Conservation (phyloP, 78 protist genomes). For the Dictyostelium intermedium region DNA sequence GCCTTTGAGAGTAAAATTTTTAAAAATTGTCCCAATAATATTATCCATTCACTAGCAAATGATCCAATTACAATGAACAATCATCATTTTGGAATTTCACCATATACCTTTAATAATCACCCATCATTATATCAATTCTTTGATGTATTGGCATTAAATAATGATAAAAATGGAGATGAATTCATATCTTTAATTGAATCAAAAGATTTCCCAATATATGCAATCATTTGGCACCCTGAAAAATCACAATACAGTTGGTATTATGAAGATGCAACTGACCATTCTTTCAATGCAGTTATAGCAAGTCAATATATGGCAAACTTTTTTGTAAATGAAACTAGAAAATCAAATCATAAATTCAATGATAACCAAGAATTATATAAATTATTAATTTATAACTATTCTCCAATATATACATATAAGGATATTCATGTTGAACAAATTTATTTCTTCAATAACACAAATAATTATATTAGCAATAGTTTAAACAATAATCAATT, state of each 20-base stretch:
- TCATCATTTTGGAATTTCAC: conserved; percentile 84
- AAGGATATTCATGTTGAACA: neutral
- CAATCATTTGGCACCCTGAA: conserved; percentile 93
- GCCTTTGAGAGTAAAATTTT: neutral
- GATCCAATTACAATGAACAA: conserved; percentile 82
- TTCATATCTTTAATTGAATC: conserved; percentile 89
- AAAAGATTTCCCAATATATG: conserved; percentile 81
- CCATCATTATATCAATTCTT: conserved; percentile 26
- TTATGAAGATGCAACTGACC: conserved; percentile 42
- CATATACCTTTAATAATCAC: neutral
- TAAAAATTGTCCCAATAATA: neutral
- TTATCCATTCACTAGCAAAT: neutral
- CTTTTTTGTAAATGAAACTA: conserved; percentile 78
- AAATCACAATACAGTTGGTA: conserved; percentile 78
- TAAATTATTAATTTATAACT: conserved; percentile 66
- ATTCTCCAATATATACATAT: conserved; percentile 16
- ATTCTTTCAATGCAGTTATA: conserved; percentile 55
- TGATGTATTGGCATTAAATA: conserved; percentile 74
- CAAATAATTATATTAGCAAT: neutral
- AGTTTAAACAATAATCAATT: neutral
- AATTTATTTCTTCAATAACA: neutral
- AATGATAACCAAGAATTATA: neutral
- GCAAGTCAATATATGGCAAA: conserved; percentile 64
- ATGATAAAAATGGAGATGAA: conserved; percentile 63
- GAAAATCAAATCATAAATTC: conserved; percentile 56